Conservation (phyloP, 2,329 filamentous ascomycete genomes). For the Coniosporium tulheliwenetii region DNA sequence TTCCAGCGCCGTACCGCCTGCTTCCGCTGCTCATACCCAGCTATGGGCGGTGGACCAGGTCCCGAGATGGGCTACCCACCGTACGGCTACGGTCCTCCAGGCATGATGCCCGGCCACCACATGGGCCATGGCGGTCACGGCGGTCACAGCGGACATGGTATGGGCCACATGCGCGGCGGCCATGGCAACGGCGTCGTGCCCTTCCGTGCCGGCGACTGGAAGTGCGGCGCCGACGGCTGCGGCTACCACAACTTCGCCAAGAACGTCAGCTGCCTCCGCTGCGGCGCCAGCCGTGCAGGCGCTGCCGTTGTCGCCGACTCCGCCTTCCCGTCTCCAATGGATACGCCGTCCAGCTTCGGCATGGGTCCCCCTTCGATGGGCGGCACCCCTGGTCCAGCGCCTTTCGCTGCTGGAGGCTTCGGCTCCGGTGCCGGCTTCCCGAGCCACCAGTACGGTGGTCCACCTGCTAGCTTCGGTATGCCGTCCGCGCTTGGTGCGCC, state of each 20-base stretch:
- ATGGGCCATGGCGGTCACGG: conserved; percentile 26
- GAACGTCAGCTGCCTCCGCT: conserved; percentile 94
- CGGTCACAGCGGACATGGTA: conserved; percentile 30
- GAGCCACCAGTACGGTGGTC: conserved; percentile 70
- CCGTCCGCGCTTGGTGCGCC: conserved; percentile 72
- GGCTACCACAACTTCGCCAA: conserved; percentile 99
- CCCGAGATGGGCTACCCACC: conserved; percentile 49
- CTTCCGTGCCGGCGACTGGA: conserved; percentile 98
- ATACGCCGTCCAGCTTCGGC: conserved; percentile 64
- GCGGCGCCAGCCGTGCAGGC: conserved; percentile 83
- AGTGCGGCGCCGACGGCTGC: conserved; percentile 93
- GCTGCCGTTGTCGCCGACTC: conserved; percentile 91
- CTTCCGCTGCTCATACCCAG: conserved; percentile 98
- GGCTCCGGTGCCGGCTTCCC: conserved; percentile 37
- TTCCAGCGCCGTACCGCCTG: conserved; percentile 97
- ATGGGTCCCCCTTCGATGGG: conserved; percentile 83
- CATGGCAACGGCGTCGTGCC: conserved; percentile 72
- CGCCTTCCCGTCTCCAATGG: conserved; percentile 81
- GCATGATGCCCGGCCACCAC: conserved; percentile 52
- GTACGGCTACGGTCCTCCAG: conserved; percentile 44
- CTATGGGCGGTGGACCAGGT: conserved; percentile 62
- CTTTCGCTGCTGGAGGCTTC: conserved; percentile 49
- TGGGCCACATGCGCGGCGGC: conserved; percentile 47
- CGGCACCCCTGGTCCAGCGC: conserved; percentile 53
- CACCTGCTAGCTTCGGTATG: conserved; percentile 76